Conservation (phyloP, 345 rosid species). For the Acer negundo region DNA sequence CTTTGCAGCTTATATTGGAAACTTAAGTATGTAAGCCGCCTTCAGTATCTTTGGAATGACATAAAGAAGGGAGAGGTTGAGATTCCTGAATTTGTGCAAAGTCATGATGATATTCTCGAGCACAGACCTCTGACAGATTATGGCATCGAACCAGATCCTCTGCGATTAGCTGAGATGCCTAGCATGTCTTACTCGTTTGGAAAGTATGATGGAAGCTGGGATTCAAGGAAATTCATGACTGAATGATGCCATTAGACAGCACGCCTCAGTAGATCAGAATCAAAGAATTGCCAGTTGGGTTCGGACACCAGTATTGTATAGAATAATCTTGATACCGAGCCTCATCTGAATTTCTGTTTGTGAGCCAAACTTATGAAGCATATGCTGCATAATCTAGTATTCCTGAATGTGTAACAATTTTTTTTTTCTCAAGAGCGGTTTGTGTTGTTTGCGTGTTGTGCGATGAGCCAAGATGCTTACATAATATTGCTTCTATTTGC, state of each 20-base stretch:
- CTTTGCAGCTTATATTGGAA: constrained; percentile 75
- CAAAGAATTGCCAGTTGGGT: neutral
- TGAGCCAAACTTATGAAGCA: neutral
- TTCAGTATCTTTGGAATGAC: constrained; percentile 85
- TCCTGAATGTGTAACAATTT: neutral
- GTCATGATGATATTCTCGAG: constrained; percentile 81
- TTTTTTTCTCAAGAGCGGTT: neutral
- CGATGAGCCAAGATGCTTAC: neutral
- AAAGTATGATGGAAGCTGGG: constrained; percentile 69
- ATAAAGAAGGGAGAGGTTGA: constrained; percentile 82
- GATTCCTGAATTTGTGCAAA: constrained; percentile 79
- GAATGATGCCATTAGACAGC: constrained; percentile 11
- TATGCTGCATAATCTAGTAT: neutral
- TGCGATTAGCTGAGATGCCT: constrained; percentile 61
- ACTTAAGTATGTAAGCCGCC: constrained; percentile 86
- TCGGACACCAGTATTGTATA: neutral
- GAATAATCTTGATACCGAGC: constrained; percentile 2
- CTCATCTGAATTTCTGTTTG: constrained; percentile 3
- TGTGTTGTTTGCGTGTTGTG: neutral
- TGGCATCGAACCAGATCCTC: constrained; percentile 90
- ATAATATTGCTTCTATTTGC: neutral
- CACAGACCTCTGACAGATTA: constrained; percentile 89
- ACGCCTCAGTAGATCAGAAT: neutral
- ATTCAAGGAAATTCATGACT: constrained; percentile 46
- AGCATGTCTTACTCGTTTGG: constrained; percentile 53